Conservation (phyloP, 164 flowering plant species). For the Malania oleifera region DNA sequence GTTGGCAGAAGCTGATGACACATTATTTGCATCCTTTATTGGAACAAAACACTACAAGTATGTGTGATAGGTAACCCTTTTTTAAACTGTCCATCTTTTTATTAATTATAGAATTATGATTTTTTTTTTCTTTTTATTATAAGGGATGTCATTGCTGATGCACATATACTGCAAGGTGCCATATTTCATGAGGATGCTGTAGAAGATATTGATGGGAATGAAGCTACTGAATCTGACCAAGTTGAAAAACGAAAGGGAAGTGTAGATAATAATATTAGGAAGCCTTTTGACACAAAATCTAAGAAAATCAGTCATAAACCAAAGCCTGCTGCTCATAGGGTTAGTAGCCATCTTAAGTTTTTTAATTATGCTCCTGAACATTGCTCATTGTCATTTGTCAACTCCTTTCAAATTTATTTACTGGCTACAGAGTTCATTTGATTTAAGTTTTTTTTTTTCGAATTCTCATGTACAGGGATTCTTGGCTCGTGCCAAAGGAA, state of each 20-base stretch:
- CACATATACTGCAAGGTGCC: conserved; percentile 92
- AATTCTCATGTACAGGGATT: conserved; percentile 56
- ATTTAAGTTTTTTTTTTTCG: background rate
- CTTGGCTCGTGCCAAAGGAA: conserved; percentile 97
- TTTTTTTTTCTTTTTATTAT: conserved; percentile 5
- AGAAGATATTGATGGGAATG: conserved; percentile 45
- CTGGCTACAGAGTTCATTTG: background rate
- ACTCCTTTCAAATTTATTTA: background rate
- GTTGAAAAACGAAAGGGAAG: conserved; percentile 30
- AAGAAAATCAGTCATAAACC: conserved; percentile 38
- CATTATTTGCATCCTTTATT: conserved; percentile 92
- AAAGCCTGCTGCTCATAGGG: conserved; percentile 97
- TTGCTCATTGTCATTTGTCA: background rate
- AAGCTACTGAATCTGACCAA: conserved; percentile 29
- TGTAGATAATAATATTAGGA: conserved; percentile 32
- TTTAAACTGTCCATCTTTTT: background rate
- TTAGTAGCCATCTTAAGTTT: conserved; percentile 16
- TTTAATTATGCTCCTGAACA: background rate
- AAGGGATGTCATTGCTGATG: conserved; percentile 94
- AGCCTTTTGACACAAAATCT: conserved; percentile 37
- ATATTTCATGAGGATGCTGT: conserved; percentile 75
- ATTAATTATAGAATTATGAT: conserved; percentile 8
- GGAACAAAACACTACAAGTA: conserved; percentile 97
- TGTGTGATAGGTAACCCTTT: conserved; percentile 16
- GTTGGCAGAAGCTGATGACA: conserved; percentile 95